Evolutionary conservation across 140 eudicot species (phyloP).

Genomic region (Bidens hawaiensis): DNA sequence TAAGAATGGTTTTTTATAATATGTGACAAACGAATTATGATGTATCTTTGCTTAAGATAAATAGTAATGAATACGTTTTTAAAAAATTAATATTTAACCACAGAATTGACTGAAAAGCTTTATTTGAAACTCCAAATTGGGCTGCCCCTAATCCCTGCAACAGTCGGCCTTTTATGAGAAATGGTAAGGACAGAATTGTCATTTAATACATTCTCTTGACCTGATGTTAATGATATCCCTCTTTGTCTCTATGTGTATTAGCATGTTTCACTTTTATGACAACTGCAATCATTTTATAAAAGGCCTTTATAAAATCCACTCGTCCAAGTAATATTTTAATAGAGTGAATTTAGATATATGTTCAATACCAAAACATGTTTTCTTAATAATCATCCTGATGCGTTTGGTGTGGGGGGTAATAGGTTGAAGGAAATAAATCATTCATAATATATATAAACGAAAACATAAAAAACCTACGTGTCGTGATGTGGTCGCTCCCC

Average conservation of each 20-base stretch:
- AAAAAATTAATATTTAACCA: no score
- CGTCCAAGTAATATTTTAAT: background rate
- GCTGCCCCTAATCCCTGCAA: constrained; percentile 2
- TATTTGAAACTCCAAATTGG: background rate
- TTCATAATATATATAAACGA: no score
- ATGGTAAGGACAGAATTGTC: constrained; percentile 27
- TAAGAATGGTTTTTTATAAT: no score
- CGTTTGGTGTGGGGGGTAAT: no score
- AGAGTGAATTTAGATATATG: background rate
- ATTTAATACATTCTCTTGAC: constrained; percentile 23
- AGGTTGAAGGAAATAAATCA: no score
- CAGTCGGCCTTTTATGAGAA: constrained; percentile 7
- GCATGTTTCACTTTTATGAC: constrained; percentile 30
- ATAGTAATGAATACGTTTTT: no score
- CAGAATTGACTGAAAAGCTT: background rate
- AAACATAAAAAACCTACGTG: no score
- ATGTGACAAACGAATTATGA: no score
- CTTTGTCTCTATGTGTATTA: constrained; percentile 26
- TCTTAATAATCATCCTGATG: no score
- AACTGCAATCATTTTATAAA: constrained; percentile 22
- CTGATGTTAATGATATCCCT: constrained; percentile 14
- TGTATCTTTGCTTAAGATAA: no score
- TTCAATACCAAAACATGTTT: no score
- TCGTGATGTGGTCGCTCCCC: no score
- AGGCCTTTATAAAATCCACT: constrained; percentile 3